Evolutionary conservation across 148 eudicot genomes (phyloP), one percentile per base, ranked within the genome.

Genomic region (Vaccinium vitisidaea): DNA sequence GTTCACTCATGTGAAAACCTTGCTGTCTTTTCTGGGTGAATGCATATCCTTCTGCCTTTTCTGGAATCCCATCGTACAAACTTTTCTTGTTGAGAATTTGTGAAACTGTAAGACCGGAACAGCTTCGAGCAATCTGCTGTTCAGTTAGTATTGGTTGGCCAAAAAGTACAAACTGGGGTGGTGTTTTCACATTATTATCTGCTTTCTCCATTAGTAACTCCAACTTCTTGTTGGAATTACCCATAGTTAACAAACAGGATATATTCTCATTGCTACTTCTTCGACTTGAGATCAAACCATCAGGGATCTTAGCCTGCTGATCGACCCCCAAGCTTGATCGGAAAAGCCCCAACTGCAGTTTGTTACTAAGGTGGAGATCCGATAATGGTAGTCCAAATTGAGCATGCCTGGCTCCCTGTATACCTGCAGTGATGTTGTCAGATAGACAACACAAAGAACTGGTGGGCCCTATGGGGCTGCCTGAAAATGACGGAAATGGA

Each of bases 361-460:
- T 91, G 91, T 91, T 90, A 86, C 73, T 87, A 67, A 90, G 87
- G 88, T 92, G 95, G 88, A 89, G 83, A 90, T 92, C 95, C 80
- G 91, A 88, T 83, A 93, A 86, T 7, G 93, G 92, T 75, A 88
- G 90, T 89, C 95, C 93, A 78, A 94, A 91, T 75, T 90, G 98
- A 90, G 98, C 91, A 90, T 95, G 99, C 99, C 99, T 97, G 98
- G 98, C 93, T 94, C 95, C 99, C 99, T 97, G 98, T 95, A 95
- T 90, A 91, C 98, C 93, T 88, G 96, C 94, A 92, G 97, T 63
- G 54, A 90, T 84, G 89, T 88, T 91, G 90, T 89, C 91, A 46
- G 94, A 80, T 80, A 90, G 85, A 89, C 88, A 88, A 85, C 84
- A 82, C 49, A 87, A 84, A 79, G 89, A 88, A 88, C 91, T 87